Base-by-base conservation (phyloP, 2,329 filamentous ascomycete genomes). In the Hymenoscyphus albidus region DNA sequence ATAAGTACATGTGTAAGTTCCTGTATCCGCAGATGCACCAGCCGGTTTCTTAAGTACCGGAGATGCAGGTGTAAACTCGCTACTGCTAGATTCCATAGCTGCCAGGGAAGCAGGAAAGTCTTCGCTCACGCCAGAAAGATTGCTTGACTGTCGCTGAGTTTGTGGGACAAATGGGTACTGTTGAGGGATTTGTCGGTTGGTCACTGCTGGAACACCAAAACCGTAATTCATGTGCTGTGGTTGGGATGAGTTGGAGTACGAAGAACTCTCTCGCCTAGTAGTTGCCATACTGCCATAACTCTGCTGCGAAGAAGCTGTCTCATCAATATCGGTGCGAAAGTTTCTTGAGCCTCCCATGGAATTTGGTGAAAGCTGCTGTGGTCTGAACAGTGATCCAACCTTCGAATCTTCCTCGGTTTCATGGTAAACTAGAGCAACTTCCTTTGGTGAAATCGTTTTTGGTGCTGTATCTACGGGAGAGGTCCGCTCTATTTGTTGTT, bases 1-100 rank as follows among this genome's bases (percentile, higher is more conserved):
- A 73, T 97, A 97, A 0, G 93, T 97, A 78, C 95, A 99, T 0
- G 93, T 96, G 78, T 97, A 99, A 0, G 93, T 97, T 13, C 94
- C 94, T 22, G 88, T 85, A 70, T 96, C 91, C 0, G 92, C 90
- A 16, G 82, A 81, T 1, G 88, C 87, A 51, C 87, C 82, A 1
- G 80, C 76, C 0, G 92, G 92, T 44, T 83, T 80, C 73, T 68
- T 70, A 27, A 69, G 58, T 16, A 72, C 70, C 14, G 66, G 65
- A 7, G 68, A 44, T n/a, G 74, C 74, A 5, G 70, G 66, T 61
- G 71, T 77, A 76, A 70, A 80, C 71, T 70, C 74, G 76, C 74
- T 73, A 63, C 66, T 71, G 59, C 73, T 75, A 2, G 78, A 75
- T 60, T 80, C 78, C 76, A 80, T 78, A 1, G 78, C 75, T 2